Conservation (phyloP, 2,329 filamentous ascomycete genomes). For the Kalaharituber pfeilii region DNA sequence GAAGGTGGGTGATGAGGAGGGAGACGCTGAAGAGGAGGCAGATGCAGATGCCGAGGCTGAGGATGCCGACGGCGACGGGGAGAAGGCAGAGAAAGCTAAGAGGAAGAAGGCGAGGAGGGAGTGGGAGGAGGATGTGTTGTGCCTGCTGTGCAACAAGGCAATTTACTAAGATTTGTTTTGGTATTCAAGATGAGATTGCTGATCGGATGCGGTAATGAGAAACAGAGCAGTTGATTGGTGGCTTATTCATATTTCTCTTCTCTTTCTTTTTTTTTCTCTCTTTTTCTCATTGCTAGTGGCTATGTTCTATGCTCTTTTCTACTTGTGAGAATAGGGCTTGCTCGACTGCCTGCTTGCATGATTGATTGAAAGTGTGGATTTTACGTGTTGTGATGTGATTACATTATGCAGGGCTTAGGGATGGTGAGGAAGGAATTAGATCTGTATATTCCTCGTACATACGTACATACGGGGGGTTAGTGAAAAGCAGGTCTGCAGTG, state of each 20-base stretch:
- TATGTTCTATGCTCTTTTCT: not conserved
- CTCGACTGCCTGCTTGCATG: too few relatives aligned
- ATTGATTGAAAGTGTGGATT: too few relatives aligned
- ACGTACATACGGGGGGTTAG: too few relatives aligned
- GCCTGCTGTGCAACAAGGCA: constrained; percentile 10
- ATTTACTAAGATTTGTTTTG: constrained; percentile 6
- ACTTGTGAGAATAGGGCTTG: too few relatives aligned
- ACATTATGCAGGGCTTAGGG: too few relatives aligned
- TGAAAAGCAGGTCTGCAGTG: too few relatives aligned
- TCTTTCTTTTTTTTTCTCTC: not conserved
- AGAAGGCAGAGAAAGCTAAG: constrained; percentile 17
- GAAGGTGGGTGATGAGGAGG: constrained; percentile 5
- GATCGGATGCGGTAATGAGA: not conserved
- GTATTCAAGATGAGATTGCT: not conserved
- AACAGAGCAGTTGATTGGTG: not conserved
- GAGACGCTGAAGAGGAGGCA: constrained; percentile 4
- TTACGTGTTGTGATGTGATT: too few relatives aligned
- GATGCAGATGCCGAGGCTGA: constrained; percentile 4
- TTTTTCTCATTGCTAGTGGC: not conserved
- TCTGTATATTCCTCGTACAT: too few relatives aligned
- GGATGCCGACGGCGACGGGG: constrained; percentile 22
- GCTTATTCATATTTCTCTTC: not conserved
- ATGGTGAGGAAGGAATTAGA: too few relatives aligned
- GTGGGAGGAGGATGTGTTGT: constrained; percentile 20
- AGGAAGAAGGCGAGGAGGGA: constrained; percentile 20